These are phyloP conservation scores for Cladosporium sp. DNA, from an alignment of 2,329 filamentous ascomycete species.

Conservation along the genomic window DNA sequence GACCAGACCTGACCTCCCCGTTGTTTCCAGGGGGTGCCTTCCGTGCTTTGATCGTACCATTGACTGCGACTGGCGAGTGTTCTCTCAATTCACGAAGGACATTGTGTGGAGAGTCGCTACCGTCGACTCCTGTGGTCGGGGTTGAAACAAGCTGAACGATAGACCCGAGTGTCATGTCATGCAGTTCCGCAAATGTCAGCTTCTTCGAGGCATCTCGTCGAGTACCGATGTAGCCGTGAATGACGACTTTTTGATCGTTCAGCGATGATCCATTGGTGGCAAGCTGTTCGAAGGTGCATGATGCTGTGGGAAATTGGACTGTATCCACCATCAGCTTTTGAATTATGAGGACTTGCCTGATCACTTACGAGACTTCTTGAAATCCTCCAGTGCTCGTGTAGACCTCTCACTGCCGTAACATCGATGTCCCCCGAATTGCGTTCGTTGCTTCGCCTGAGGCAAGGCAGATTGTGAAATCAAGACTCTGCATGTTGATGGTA, in stretches of 20 bases:
- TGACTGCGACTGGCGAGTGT: slow-evolving; percentile 53
- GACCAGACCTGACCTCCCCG: not conserved
- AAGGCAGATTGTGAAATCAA: slow-evolving; percentile 2
- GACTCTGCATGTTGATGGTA: slow-evolving; percentile 2
- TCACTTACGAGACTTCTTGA: slow-evolving; percentile 24
- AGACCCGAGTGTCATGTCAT: slow-evolving; percentile 39
- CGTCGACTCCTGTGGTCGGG: slow-evolving; percentile 22
- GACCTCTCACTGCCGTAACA: not conserved
- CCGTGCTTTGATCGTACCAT: slow-evolving; percentile 45
- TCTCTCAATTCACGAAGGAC: slow-evolving; percentile 23
- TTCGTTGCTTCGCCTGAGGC: not conserved
- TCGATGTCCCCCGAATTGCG: not conserved
- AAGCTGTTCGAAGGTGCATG: slow-evolving; percentile 33
- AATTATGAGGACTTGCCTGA: not conserved
- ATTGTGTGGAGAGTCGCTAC: slow-evolving; percentile 23
- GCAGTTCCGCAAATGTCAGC: slow-evolving; percentile 65
- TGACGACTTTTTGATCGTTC: slow-evolving; percentile 42
- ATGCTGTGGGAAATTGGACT: slow-evolving; percentile 41
- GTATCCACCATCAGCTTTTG: not conserved
- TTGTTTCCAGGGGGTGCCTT: slow-evolving; percentile 30
- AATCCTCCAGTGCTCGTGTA: slow-evolving; percentile 19
- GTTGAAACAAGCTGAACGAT: slow-evolving; percentile 33
- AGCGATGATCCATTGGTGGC: slow-evolving; percentile 21
- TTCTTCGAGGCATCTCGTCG: slow-evolving; percentile 64
- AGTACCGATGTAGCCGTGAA: slow-evolving; percentile 70